Percentiles rank a stretch among this genome's conserved stretches.
phyloP scores from a whole-genome alignment of 2,329 filamentous ascomycete genomes.

The Apiospora koreana region DNA sequence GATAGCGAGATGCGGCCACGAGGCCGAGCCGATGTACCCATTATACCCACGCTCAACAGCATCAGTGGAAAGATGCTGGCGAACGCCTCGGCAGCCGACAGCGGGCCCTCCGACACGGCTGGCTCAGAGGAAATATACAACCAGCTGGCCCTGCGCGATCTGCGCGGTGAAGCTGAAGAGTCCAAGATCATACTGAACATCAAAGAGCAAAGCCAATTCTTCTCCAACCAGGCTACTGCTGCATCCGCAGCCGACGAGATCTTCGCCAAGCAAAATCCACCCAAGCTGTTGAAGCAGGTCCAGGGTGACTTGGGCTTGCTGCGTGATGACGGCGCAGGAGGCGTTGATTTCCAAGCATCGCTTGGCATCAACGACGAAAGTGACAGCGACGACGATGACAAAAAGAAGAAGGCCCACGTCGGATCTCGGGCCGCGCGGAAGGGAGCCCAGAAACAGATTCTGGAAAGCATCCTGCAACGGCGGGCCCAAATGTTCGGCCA shows the following conservation, averaged over 20 bases:
- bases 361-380: slow-evolving; percentile 72
- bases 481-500: slow-evolving; percentile 59
- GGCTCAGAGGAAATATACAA: slow-evolving; percentile 72
- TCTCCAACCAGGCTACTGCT: slow-evolving; percentile 60
- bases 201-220: slow-evolving; percentile 83
- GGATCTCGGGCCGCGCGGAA: slow-evolving; percentile 69
- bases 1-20: slow-evolving; percentile 85
- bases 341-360: slow-evolving; percentile 61
- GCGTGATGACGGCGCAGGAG: slow-evolving; percentile 47
- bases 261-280: slow-evolving; percentile 71
- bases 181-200: slow-evolving; percentile 83
- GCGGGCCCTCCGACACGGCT: slow-evolving; percentile 63
- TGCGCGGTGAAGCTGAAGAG: slow-evolving; percentile 73
- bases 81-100: slow-evolving; percentile 78
- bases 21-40: slow-evolving; percentile 74
- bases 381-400: slow-evolving; percentile 65
- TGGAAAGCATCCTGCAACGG: slow-evolving; percentile 64
- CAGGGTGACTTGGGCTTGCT: slow-evolving; percentile 61
- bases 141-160: slow-evolving; percentile 75
- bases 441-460: slow-evolving; percentile 65
- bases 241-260: slow-evolving; percentile 46
- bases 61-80: slow-evolving; percentile 93
- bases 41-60: slow-evolving; percentile 85
- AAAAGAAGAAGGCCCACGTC: slow-evolving; percentile 54
- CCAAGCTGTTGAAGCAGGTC: slow-evolving; percentile 66